phyloP scores from a whole-genome alignment of 179 eudicot species.

The Spinacia oleracea region DNA sequence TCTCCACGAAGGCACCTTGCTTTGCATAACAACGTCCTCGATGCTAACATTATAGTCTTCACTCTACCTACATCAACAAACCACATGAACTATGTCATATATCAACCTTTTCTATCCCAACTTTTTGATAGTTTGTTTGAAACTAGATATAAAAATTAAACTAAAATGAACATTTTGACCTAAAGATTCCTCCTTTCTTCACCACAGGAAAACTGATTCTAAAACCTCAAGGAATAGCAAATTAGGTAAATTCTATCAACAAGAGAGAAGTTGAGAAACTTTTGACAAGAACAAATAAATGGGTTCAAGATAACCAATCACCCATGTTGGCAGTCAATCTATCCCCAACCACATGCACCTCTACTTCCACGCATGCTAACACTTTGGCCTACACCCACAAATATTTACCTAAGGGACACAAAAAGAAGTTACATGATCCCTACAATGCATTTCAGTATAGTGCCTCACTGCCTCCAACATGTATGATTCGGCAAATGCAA shows the following conservation, averaged over 20 bases:
- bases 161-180: neutral
- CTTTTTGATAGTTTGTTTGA: neutral
- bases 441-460: neutral
- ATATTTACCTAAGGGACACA: too few relatives aligned
- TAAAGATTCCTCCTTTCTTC: neutral
- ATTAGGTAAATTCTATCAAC: neutral
- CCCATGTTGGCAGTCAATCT: neutral
- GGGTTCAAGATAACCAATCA: neutral
- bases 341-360: neutral
- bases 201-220: too few relatives aligned
- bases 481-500: neutral
- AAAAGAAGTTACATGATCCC: too few relatives aligned
- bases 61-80: slow-evolving; percentile 18
- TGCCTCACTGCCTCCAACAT: neutral
- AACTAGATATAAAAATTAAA: neutral
- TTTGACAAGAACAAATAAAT: neutral
- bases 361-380: neutral
- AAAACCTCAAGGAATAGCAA: neutral
- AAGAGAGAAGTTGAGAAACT: neutral
- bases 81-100: neutral
- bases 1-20: slow-evolving; percentile 34
- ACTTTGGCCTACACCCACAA: neutral
- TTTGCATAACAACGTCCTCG: slow-evolving; percentile 39
- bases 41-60: slow-evolving; percentile 13
- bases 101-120: neutral